Evolutionary conservation across 2,329 filamentous ascomycete species (phyloP).

Genomic region (Clonostachys byssicola): DNA sequence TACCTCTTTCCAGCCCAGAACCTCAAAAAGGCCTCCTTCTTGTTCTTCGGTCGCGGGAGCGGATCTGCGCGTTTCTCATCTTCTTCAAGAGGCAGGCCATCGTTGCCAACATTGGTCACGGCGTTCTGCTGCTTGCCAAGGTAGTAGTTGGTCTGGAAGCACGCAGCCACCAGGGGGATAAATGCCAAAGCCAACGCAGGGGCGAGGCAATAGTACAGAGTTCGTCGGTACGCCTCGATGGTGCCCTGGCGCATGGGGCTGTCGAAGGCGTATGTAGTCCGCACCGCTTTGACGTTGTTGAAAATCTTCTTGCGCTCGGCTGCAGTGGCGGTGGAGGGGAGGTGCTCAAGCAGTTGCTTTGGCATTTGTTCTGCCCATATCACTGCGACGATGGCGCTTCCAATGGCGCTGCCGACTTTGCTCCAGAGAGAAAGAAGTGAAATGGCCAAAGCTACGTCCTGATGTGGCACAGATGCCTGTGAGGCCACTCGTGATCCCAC

Average conservation of each 20-base stretch:
- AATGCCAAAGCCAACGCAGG: slow-evolving; percentile 21
- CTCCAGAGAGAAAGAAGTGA: slow-evolving; percentile 26
- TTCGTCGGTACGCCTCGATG: slow-evolving; percentile 20
- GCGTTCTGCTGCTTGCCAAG: slow-evolving; percentile 21
- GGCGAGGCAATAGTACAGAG: slow-evolving; percentile 25
- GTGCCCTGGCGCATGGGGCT: slow-evolving; percentile 24
- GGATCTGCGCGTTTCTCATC: too few species aligned
- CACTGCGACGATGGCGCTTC: slow-evolving; percentile 24
- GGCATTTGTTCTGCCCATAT: slow-evolving; percentile 27
- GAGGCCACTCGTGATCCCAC: slow-evolving; percentile 28
- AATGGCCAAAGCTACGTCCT: slow-evolving; percentile 26
- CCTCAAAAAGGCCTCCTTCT: too few species aligned
- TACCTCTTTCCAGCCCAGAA: too few species aligned
- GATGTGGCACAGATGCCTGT: slow-evolving; percentile 31
- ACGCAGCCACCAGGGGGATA: slow-evolving; percentile 23
- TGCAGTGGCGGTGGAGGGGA: slow-evolving; percentile 12
- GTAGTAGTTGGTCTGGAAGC: slow-evolving; percentile 31
- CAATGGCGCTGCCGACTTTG: slow-evolving; percentile 25
- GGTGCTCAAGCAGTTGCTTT: slow-evolving; percentile 11
- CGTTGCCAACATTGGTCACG: slow-evolving; percentile 15
- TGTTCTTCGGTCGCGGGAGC: too few species aligned
- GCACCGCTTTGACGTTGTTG: slow-evolving; percentile 22
- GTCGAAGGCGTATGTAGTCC: slow-evolving; percentile 19
- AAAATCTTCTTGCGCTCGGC: slow-evolving; percentile 17
- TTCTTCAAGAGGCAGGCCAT: too few species aligned